Evolutionary conservation across 495 filamentous ascomycete species (phyloP).

Genomic region (Acidomyces sp.): DNA sequence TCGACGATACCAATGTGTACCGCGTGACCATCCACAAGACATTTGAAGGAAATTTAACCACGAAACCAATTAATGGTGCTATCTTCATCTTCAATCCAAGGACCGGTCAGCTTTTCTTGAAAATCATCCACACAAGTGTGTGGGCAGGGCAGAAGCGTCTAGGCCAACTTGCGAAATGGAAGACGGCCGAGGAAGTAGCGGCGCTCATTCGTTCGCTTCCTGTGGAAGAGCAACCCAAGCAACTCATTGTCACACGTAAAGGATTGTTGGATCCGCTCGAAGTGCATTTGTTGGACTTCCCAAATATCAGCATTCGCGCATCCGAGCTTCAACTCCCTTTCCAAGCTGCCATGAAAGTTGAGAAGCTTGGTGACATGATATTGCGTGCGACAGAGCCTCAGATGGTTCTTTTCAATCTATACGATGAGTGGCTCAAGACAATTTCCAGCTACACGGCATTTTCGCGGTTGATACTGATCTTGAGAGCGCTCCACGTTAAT

Average conservation of each 20-base stretch:
- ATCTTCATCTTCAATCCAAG: conserved; percentile 99
- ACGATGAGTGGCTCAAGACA: conserved; percentile 97
- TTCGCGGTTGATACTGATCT: conserved; percentile 86
- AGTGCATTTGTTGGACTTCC: conserved; percentile 95
- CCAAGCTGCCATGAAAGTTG: conserved; percentile 99
- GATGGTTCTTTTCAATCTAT: conserved; percentile 99
- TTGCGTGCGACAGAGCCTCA: conserved; percentile 93
- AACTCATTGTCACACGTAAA: conserved; percentile 96
- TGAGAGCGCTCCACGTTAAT: conserved; percentile 93
- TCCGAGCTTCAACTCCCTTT: conserved; percentile 97
- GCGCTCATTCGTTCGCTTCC: conserved; percentile 93
- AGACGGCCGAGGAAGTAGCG: conserved; percentile 99
- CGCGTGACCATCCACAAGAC: conserved; percentile 99
- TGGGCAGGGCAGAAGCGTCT: conserved; percentile 99
- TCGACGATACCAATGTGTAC: conserved; percentile 99
- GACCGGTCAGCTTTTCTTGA: conserved; percentile 94
- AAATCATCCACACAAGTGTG: conserved; percentile 99
- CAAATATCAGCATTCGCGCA: conserved; percentile 96
- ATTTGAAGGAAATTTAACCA: conserved; percentile 97
- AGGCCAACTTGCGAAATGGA: conserved; percentile 98
- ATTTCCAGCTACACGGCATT: conserved; percentile 99
- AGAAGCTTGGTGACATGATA: conserved; percentile 99
- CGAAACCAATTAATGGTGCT: conserved; percentile 98
- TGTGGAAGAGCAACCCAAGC: conserved; percentile 97
- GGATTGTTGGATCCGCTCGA: conserved; percentile 95